A percentile compares a stretch with the other conserved stretches of the same genome.
Conservation (phyloP, 768 basidiomycete genomes). For the Leucosporidium scottii region DNA sequence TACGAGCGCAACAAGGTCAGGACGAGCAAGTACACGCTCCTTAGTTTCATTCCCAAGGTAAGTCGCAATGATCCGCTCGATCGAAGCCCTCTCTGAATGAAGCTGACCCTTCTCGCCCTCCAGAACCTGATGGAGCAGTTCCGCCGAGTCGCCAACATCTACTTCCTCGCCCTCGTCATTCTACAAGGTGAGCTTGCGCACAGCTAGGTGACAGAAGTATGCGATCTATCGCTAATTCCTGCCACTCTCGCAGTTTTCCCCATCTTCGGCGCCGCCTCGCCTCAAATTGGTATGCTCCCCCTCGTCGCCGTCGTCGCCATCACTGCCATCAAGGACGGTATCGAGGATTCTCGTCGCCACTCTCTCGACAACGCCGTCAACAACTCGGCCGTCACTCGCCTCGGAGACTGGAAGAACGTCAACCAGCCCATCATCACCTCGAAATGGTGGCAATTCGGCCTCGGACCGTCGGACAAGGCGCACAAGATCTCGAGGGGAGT, state of each 20-base stretch:
- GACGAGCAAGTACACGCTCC: constrained; percentile 83
- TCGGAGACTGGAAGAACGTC: constrained; percentile 81
- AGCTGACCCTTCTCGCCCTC: neutral
- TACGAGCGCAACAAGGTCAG: constrained; percentile 89
- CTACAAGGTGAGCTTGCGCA: constrained; percentile 55
- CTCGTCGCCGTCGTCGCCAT: constrained; percentile 77
- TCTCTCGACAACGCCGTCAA: constrained; percentile 86
- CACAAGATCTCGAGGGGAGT: constrained; percentile 79
- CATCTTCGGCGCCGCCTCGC: constrained; percentile 79
- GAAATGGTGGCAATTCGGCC: constrained; percentile 65
- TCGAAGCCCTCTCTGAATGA: neutral
- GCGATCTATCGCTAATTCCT: constrained; percentile 24
- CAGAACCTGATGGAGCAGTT: constrained; percentile 88
- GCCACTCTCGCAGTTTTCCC: constrained; percentile 60
- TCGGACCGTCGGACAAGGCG: constrained; percentile 18
- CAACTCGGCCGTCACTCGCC: constrained; percentile 81
- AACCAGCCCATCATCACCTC: constrained; percentile 76
- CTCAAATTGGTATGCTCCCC: constrained; percentile 73
- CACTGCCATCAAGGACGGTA: constrained; percentile 89
- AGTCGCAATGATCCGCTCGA: neutral
- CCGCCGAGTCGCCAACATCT: constrained; percentile 83
- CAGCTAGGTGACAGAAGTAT: too few species aligned
- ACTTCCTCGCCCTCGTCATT: constrained; percentile 51
- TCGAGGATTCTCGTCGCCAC: constrained; percentile 92
- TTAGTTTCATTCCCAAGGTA: constrained; percentile 80